Conservation (phyloP, 768 basidiomycete genomes). For the Astraeus odoratus region DNA sequence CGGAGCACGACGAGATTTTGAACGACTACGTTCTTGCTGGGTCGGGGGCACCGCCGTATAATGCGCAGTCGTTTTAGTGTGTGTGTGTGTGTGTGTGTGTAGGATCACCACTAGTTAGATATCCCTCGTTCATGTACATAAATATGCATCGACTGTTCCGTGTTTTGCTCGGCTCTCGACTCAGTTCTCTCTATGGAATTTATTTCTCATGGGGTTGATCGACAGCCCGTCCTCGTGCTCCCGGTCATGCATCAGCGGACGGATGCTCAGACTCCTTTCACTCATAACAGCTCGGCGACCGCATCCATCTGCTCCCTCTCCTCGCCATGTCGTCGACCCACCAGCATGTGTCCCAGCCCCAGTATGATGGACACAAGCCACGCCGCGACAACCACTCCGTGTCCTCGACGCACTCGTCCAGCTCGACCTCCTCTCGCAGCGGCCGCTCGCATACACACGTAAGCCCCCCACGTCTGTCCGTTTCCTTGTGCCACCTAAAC, state of each 20-base stretch:
- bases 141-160: no score
- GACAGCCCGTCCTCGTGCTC: no score
- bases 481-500: conserved; percentile 1
- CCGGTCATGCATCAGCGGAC: no score
- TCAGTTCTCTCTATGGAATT: background rate
- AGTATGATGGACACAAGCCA: conserved; percentile 33
- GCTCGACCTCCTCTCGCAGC: conserved; percentile 19
- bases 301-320: no score
- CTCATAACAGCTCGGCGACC: no score
- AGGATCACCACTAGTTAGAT: no score
- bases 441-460: conserved; percentile 18
- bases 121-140: no score
- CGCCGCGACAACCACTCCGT: conserved; percentile 49
- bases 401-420: conserved; percentile 39
- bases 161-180: no score
- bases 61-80: background rate
- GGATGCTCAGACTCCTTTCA: no score
- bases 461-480: conserved; percentile 8
- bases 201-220: background rate
- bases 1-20: conserved; percentile 60
- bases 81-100: no score
- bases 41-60: conserved; percentile 32
- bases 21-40: conserved; percentile 62
- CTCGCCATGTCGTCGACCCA: background rate
- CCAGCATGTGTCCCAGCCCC: conserved; percentile 14